phyloP scores from a whole-genome alignment of 2,329 filamentous ascomycete species.

The Xylaria multiplex region DNA sequence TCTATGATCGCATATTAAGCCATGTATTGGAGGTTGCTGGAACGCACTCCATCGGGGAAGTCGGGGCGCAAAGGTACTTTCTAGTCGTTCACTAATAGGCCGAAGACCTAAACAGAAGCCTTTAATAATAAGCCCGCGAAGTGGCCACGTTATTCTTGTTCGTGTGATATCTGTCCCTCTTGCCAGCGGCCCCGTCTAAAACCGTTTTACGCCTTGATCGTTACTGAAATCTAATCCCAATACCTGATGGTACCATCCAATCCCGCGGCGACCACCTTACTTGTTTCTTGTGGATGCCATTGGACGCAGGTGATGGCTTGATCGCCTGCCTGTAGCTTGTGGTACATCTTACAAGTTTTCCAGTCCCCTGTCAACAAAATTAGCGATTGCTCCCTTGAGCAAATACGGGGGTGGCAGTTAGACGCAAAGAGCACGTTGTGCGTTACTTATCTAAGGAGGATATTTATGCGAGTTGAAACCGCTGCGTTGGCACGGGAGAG shows the following conservation, averaged over 20 bases:
- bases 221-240: slow-evolving; percentile 75
- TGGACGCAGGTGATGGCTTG: slow-evolving; percentile 85
- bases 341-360: slow-evolving; percentile 99
- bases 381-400: slow-evolving; percentile 9
- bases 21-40: not conserved
- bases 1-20: slow-evolving; percentile 3
- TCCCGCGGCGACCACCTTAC: slow-evolving; percentile 91
- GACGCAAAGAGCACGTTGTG: not conserved
- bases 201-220: not conserved
- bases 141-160: not conserved
- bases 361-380: slow-evolving; percentile 73
- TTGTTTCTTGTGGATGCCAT: slow-evolving; percentile 98
- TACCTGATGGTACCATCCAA: slow-evolving; percentile 89
- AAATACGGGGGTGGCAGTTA: not conserved
- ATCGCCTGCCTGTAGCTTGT: slow-evolving; percentile 89
- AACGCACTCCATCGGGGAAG: not conserved
- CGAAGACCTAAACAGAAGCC: not conserved
- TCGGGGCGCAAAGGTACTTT: not conserved
- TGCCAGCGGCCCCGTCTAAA: not conserved
- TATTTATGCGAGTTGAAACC: not conserved
- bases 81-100: slow-evolving; percentile 1
- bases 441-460: not conserved
- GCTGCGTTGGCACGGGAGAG: not conserved
- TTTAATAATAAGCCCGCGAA: slow-evolving; percentile 3
- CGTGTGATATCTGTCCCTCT: slow-evolving; percentile 1